Conservation (phyloP, 805 yeast species). For the Cyberlindnera bimundalis region DNA sequence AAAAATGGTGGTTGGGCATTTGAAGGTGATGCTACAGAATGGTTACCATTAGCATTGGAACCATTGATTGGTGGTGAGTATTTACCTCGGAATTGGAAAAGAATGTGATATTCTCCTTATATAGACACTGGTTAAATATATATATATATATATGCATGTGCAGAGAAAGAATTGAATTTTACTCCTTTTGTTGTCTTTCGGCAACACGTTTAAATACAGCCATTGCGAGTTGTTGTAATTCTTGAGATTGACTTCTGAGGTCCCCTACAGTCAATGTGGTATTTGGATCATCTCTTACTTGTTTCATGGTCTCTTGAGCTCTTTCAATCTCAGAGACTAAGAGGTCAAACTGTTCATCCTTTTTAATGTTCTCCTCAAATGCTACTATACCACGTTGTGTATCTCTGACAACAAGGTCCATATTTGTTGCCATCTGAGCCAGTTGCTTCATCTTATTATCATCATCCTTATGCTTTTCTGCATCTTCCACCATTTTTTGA, state of each 20-base stretch:
- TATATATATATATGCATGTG: background rate
- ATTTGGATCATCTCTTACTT: conserved; percentile 61
- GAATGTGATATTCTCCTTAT: conserved; percentile 8
- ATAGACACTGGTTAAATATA: background rate
- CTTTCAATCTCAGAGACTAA: conserved; percentile 46
- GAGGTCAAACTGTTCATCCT: conserved; percentile 48
- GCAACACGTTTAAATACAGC: conserved; percentile 58
- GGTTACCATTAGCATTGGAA: conserved; percentile 63
- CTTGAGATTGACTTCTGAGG: conserved; percentile 71
- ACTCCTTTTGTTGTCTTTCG: conserved; percentile 17
- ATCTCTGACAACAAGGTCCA: conserved; percentile 78
- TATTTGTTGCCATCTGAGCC: conserved; percentile 71
- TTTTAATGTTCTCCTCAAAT: conserved; percentile 46
- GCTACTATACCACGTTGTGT: conserved; percentile 83
- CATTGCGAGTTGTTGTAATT: conserved; percentile 70
- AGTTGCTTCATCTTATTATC: conserved; percentile 60
- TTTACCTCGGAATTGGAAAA: conserved; percentile 27
- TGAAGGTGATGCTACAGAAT: conserved; percentile 73
- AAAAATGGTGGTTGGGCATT: conserved; percentile 61
- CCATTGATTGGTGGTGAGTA: conserved; percentile 40
- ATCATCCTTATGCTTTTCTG: conserved; percentile 54
- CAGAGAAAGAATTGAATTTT: too few species aligned
- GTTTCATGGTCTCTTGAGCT: conserved; percentile 62
- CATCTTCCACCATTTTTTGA: conserved; percentile 59
- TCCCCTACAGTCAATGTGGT: conserved; percentile 54